Evolutionary conservation across 2,329 filamentous ascomycete genomes (phyloP).

Genomic region (Didymella sp.): DNA sequence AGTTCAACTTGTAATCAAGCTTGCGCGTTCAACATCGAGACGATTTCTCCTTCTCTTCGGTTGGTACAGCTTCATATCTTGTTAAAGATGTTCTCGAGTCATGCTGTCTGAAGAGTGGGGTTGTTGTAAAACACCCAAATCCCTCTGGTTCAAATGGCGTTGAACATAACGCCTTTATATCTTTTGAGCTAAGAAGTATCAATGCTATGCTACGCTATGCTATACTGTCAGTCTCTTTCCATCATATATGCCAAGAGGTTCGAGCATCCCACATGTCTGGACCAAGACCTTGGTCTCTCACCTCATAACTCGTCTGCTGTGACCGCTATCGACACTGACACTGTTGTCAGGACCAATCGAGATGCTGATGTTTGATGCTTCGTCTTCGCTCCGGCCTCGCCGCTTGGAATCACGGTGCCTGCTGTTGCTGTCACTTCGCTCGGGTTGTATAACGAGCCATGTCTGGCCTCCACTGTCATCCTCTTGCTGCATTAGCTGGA

Average conservation of each 20-base stretch:
- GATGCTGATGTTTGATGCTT: conserved; percentile 45
- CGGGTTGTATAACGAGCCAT: conserved; percentile 49
- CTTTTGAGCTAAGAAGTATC: neutral
- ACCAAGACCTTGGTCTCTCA: conserved; percentile 3
- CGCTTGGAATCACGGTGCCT: conserved; percentile 30
- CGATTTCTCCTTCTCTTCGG: neutral
- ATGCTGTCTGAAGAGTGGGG: neutral
- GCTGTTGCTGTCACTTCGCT: conserved; percentile 46
- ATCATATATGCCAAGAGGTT: neutral
- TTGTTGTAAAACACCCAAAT: neutral
- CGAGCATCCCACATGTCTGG: too few species aligned
- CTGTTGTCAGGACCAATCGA: conserved; percentile 49
- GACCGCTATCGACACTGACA: conserved; percentile 48
- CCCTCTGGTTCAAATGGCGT: neutral
- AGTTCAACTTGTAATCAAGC: neutral
- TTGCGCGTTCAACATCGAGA: neutral
- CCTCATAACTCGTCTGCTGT: conserved; percentile 41
- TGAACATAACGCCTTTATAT: neutral
- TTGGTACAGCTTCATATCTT: neutral
- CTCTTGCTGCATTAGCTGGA: conserved; percentile 48
- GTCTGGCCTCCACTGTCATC: conserved; percentile 44
- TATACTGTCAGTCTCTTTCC: neutral
- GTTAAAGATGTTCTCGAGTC: neutral
- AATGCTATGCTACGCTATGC: conserved; percentile 18
- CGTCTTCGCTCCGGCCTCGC: conserved; percentile 39